Base-by-base conservation (phyloP, 2,329 filamentous ascomycete species). In the Aspergillus texensis region DNA sequence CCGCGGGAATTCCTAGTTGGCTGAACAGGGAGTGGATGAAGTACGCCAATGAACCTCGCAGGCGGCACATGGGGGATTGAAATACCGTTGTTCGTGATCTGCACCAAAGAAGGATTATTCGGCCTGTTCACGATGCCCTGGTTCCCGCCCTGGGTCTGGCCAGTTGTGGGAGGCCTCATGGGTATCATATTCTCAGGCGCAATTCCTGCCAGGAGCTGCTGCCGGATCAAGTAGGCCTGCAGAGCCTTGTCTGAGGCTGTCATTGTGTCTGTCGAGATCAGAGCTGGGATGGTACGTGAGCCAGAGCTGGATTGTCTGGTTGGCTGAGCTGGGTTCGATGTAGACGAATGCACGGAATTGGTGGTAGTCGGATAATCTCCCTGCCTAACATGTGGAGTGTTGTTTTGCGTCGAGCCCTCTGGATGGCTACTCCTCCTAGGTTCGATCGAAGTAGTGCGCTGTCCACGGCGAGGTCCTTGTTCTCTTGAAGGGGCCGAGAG, bases 161-260 rank as follows among this genome's bases (percentile, higher is more conserved):
- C 43, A 26, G 30, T n/a, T 19, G 26, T 28, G 12, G 30, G 46
- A n/a, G 34, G 43, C 32, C 39, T 34, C 61, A 75, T 72, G 4
- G 61, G 58, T 32, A 72, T 62, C 32, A 76, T 46, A 10, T 71
- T 24, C 6, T 72, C 59, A 5, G 62, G 67, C 1, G 66, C 58
- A 30, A 77, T 69, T 4, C 75, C 75, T 11, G 68, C 73, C 11
- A 75, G 21, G 8, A 71, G 55, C 58, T 77, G 75, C 59, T 74
- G 70, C 6, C 70, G 70, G 46, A 76, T 65, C 16, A 77, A 65
- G 52, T 70, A 73, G 6, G 61, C 64, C 36, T 75, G 71, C 11
- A 77, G 53, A 12, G 61, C 48, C 2, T 65, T 34, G 6, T 63
- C 57, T n/a, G 56, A 26, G 12, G 16, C 39, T 48, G 58, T 24